A percentile compares a stretch with the other conserved stretches of the same genome.
Evolutionary conservation across 805 yeast genomes (phyloP).

Genomic region (Helenozyma rhizophorensis): DNA sequence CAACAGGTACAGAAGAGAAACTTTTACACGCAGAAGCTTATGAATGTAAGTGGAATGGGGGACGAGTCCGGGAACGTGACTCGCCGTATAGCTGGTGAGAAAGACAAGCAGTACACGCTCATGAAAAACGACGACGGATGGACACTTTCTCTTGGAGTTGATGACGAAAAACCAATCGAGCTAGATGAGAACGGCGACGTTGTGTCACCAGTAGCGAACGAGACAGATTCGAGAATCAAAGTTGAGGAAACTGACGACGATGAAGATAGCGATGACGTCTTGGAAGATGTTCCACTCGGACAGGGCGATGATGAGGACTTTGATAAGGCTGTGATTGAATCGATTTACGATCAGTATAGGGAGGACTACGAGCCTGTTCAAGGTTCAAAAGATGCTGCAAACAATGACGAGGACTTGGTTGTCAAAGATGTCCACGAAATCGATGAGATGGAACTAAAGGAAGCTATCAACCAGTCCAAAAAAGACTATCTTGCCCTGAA

Average conservation of each 20-base stretch:
- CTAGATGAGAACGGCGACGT: constrained; percentile 41
- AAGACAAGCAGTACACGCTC: constrained; percentile 68
- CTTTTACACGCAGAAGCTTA: constrained; percentile 78
- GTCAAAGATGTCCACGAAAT: constrained; percentile 10
- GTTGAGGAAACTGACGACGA: constrained; percentile 1
- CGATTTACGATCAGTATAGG: constrained; percentile 30
- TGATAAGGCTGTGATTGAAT: constrained; percentile 30
- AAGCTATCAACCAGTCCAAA: constrained; percentile 47
- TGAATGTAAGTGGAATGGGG: constrained; percentile 81
- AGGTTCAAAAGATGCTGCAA: constrained; percentile 2
- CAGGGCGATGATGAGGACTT: constrained; percentile 22
- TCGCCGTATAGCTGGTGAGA: constrained; percentile 78
- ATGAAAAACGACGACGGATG: constrained; percentile 79
- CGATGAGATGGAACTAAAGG: constrained; percentile 36
- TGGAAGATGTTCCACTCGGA: constrained; percentile 23
- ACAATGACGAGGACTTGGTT: neutral
- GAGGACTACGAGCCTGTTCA: constrained; percentile 11
- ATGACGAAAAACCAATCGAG: constrained; percentile 44
- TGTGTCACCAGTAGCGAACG: neutral
- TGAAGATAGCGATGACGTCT: constrained; percentile 16
- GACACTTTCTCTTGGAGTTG: constrained; percentile 57
- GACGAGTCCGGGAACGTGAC: constrained; percentile 42
- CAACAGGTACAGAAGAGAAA: constrained; percentile 90
- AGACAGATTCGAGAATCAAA: too few species aligned
- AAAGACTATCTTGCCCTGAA: constrained; percentile 32